Percentiles rank a stretch among this genome's conserved stretches.
Evolutionary conservation across 2,329 filamentous ascomycete genomes (phyloP).

Genomic region (Monilinia laxa): DNA sequence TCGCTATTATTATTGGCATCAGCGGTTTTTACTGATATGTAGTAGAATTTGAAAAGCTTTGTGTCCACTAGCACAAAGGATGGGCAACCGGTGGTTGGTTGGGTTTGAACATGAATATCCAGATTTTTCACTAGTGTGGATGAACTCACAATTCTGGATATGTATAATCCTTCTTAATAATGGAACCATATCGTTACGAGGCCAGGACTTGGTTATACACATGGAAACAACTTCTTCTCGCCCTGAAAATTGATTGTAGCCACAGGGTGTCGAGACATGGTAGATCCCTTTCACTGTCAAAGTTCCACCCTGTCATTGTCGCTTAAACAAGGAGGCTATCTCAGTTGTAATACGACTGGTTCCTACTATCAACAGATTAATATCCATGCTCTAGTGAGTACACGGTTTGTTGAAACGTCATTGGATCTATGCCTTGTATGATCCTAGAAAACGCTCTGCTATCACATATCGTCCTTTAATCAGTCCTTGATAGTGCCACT

Average conservation of each 20-base stretch:
- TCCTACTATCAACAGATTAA: background rate
- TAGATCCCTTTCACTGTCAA: background rate
- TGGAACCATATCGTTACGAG: background rate
- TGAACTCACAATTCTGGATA: background rate
- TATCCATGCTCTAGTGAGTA: background rate
- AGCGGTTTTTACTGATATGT: background rate
- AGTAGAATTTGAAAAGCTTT: background rate
- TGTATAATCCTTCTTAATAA: too few species aligned
- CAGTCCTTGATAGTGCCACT: background rate
- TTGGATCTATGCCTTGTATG: rapidly evolving
- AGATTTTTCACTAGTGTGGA: background rate
- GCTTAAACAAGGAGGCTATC: constrained; percentile 13
- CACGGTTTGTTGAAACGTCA: background rate
- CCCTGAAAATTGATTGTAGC: background rate
- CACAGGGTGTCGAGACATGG: too few species aligned
- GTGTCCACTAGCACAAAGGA: rapidly evolving
- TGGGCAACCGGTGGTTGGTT: background rate
- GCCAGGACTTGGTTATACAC: background rate
- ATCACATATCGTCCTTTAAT: background rate
- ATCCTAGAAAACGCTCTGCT: too few species aligned
- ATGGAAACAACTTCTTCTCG: background rate
- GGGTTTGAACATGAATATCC: background rate
- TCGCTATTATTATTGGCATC: background rate
- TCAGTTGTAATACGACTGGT: background rate
- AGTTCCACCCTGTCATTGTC: background rate